Conservation (phyloP, 768 basidiomycete species). For the Mycena chlorophos region DNA sequence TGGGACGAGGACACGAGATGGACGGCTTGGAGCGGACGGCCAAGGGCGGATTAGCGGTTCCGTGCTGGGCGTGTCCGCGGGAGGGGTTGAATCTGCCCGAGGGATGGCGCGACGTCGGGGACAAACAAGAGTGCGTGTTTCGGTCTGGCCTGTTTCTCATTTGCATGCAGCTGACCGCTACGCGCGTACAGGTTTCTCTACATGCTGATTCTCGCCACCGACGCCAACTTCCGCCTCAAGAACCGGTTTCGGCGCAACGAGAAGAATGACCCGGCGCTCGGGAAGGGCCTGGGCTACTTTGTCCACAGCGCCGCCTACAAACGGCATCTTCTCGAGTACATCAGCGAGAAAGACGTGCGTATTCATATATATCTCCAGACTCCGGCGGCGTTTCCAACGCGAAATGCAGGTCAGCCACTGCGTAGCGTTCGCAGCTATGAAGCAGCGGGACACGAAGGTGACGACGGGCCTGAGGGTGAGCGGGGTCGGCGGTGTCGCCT, state of each 20-base stretch:
- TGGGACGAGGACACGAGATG: constrained; percentile 2
- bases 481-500: constrained; percentile 9
- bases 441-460: background rate
- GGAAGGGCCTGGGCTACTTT: background rate
- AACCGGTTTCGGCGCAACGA: constrained; percentile 1
- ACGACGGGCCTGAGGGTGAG: background rate
- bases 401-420: background rate
- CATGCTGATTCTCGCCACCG: constrained; percentile 13
- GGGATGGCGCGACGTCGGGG: constrained; percentile 17
- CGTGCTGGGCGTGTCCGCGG: constrained; percentile 26
- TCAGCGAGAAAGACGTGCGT: background rate
- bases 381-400: background rate
- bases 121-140: background rate
- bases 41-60: constrained; percentile 10
- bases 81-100: constrained; percentile 22
- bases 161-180: background rate
- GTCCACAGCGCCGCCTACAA: background rate
- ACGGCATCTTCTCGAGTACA: background rate
- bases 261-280: constrained; percentile 13
- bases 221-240: constrained; percentile 27
- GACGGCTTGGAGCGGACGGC: background rate
- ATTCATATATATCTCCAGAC: background rate
- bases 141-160: background rate
- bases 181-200: constrained; percentile 11
- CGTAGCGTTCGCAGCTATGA: constrained; percentile 11